These are phyloP conservation scores for Cercospora sp. DNA, from an alignment of 2,329 filamentous ascomycete genomes.

Conservation along the genomic window DNA sequence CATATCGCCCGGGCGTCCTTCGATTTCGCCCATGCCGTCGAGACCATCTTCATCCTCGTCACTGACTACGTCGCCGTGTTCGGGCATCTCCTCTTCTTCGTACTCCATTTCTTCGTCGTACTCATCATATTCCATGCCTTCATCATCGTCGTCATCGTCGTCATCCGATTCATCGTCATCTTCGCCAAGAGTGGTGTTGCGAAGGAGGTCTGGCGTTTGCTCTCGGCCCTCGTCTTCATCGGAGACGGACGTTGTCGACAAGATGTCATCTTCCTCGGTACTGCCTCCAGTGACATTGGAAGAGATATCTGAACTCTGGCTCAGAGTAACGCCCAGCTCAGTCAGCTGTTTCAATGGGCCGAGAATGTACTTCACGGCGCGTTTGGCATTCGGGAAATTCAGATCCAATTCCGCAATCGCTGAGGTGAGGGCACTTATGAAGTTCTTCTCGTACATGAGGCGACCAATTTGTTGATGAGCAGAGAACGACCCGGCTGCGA, in stretches of 20 bases:
- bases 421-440: constrained; percentile 80
- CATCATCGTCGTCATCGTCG: constrained; percentile 64
- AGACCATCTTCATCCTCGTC: constrained; percentile 83
- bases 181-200: constrained; percentile 89
- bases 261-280: constrained; percentile 78
- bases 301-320: constrained; percentile 74
- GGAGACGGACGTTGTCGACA: constrained; percentile 83
- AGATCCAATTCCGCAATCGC: constrained; percentile 95
- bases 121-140: constrained; percentile 91
- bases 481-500: constrained; percentile 21
- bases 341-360: constrained; percentile 85
- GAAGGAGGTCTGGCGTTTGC: constrained; percentile 94
- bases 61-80: constrained; percentile 84
- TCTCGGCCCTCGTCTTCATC: constrained; percentile 69
- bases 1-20: constrained; percentile 64
- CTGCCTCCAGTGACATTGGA: constrained; percentile 62
- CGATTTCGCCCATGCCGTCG: constrained; percentile 72
- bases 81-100: constrained; percentile 77
- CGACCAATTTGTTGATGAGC: constrained; percentile 84
- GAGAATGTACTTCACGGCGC: constrained; percentile 94
- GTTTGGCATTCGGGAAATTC: constrained; percentile 88
- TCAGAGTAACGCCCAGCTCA: constrained; percentile 81
- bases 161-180: constrained; percentile 77
- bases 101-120: constrained; percentile 92
- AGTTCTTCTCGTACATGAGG: constrained; percentile 98